Conservation (phyloP, 2,329 filamentous ascomycete species). For the Zelopaecilomyces penicillatus region DNA sequence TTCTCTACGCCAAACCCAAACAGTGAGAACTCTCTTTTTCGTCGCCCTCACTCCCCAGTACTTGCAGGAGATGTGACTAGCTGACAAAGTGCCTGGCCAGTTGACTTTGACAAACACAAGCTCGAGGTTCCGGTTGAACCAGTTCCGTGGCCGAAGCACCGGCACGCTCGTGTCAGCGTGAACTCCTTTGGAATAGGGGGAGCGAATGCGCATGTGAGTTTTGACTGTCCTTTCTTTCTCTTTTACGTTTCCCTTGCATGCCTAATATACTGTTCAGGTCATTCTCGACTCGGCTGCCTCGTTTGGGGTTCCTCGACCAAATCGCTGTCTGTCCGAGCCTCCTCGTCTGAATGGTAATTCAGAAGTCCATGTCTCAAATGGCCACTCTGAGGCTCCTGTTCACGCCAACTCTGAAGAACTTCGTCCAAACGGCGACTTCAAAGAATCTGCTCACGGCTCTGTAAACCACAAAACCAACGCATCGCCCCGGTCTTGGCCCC, state of each 20-base stretch:
- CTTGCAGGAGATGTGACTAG: not conserved
- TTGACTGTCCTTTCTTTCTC: not conserved
- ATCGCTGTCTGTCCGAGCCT: not conserved
- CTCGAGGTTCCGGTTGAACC: slow-evolving; percentile 14
- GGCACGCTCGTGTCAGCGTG: slow-evolving; percentile 17
- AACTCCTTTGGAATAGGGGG: slow-evolving; percentile 29
- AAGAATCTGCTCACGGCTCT: not conserved
- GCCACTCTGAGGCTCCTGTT: not conserved
- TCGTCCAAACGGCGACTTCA: not conserved
- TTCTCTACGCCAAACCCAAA: slow-evolving; percentile 17
- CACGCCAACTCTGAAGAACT: not conserved
- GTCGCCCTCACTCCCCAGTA: not conserved
- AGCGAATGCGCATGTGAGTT: slow-evolving; percentile 23
- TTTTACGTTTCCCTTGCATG: not conserved
- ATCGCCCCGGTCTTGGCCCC: not conserved
- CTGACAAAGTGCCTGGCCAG: slow-evolving; percentile 1
- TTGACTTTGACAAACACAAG: slow-evolving; percentile 13
- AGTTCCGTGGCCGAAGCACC: slow-evolving; percentile 13
- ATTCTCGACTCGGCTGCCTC: slow-evolving; percentile 1
- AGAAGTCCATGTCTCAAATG: not conserved
- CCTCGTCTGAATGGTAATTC: not conserved
- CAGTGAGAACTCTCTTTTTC: slow-evolving; percentile 7
- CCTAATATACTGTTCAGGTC: not conserved
- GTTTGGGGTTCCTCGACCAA: not conserved
- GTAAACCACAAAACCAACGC: not conserved